Evolutionary conservation across 345 rosid genomes (phyloP).

Genomic region (Abelmoschus esculentus): DNA sequence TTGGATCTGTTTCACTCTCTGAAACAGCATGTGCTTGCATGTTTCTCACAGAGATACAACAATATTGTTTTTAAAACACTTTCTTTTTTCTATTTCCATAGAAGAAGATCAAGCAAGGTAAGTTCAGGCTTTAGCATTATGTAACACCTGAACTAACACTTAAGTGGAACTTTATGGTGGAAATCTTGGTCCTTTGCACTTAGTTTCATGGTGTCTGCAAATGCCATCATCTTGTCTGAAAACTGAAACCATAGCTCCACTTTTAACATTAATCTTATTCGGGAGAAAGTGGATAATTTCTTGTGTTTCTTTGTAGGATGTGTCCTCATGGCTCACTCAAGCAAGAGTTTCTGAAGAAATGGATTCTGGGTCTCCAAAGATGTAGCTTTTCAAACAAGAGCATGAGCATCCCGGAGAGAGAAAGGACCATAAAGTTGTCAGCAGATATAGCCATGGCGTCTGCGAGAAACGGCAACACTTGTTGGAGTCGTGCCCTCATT

Average conservation of each 20-base stretch:
- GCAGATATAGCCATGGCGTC: slow-evolving; percentile 90
- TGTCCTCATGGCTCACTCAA: slow-evolving; percentile 40
- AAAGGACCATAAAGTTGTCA: slow-evolving; percentile 68
- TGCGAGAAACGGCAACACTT: slow-evolving; percentile 47
- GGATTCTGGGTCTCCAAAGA: slow-evolving; percentile 57
- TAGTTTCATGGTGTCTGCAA: slow-evolving; percentile 19
- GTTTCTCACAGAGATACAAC: too few relatives aligned
- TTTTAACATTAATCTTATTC: not conserved
- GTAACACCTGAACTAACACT: not conserved
- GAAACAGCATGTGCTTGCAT: too few relatives aligned
- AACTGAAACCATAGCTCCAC: slow-evolving; percentile 22
- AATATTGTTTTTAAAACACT: not conserved
- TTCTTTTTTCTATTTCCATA: not conserved
- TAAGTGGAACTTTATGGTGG: not conserved
- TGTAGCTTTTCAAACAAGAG: slow-evolving; percentile 32
- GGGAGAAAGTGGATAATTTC: not conserved
- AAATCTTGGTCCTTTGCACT: slow-evolving; percentile 7
- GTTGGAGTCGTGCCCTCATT: slow-evolving; percentile 82
- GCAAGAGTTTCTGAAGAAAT: slow-evolving; percentile 68
- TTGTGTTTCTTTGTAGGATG: slow-evolving; percentile 29
- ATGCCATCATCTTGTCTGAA: slow-evolving; percentile 13
- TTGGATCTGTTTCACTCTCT: slow-evolving; percentile 36
- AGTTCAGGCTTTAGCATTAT: not conserved
- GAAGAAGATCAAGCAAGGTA: slow-evolving; percentile 7
- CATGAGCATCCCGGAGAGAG: slow-evolving; percentile 49